Evolutionary conservation across 2,329 filamentous ascomycete species (phyloP), one percentile per base, ranked within the genome.

Genomic region (Uncinocarpus reesii): DNA sequence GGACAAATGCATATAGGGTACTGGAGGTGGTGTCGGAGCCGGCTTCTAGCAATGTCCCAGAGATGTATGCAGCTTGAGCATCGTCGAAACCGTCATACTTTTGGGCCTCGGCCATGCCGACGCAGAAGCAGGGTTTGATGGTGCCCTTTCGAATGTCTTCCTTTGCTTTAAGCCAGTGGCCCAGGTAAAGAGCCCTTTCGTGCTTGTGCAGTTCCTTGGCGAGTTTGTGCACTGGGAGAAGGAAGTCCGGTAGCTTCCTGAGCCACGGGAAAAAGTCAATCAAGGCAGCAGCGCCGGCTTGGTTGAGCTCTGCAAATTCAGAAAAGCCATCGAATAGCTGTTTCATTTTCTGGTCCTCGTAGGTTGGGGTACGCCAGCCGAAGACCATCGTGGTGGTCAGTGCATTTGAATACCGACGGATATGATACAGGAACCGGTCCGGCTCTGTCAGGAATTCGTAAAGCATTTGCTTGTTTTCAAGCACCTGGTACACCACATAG

Each of bases 401-500:
- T 1, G 72, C 71, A 41, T 68, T 71, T 2, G 70, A 67, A 51
- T 73, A 77, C 24, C 72, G 65, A 8, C 70, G 62, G 15, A 76
- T 64, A 42, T 74, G 69, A 8, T 71, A 57, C 3, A 67, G 46
- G 37, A 72, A 73, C 1, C 64, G 50, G 1, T 67, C 53, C 0
- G 74, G 74, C 5, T 60, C 51, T 0, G 70, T 65, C 2, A 78
- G 54, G 15, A 79, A 59, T 5, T 72, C 70, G 37, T 63, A 52
- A 51, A 64, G 16, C 74, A 79, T 74, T 42, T 72, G 68, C 55
- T 72, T 75, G 58, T 72, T 75, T 57, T 79, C 76, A 2, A 79
- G 64, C 41, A 73, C 68, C 53, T 79, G 75, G 53, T 78, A 79
- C 1, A 72, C 68, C 2, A 78, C 66, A 49, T 80, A 80, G 7